Conservation (phyloP, 2,329 filamentous ascomycete species). For the Penicillium sp. region DNA sequence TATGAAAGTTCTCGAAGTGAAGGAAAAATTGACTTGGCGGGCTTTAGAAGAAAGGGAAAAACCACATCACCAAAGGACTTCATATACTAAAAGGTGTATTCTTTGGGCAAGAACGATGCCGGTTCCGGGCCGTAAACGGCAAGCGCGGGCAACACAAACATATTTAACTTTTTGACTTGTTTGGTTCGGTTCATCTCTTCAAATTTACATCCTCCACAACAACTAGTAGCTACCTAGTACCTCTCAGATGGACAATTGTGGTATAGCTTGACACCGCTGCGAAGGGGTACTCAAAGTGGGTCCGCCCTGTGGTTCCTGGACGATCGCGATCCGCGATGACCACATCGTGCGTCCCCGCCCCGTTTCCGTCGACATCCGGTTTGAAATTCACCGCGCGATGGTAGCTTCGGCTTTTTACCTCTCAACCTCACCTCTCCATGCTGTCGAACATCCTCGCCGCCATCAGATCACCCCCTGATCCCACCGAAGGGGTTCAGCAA, state of each 20-base stretch:
- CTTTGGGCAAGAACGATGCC: constrained; percentile 6
- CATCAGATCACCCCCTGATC: constrained; percentile 11
- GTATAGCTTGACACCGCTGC: background rate
- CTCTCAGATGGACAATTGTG: background rate
- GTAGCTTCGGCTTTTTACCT: background rate
- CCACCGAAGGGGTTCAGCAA: constrained; percentile 21
- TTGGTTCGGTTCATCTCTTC: background rate
- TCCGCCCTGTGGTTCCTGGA: constrained; percentile 6
- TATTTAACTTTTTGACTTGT: background rate
- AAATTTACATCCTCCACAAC: background rate
- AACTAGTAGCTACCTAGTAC: background rate
- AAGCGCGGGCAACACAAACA: background rate
- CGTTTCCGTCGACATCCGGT: constrained; percentile 21
- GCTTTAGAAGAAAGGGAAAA: too few species aligned
- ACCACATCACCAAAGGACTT: background rate
- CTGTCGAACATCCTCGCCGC: constrained; percentile 20
- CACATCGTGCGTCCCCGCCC: constrained; percentile 4
- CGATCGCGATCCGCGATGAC: constrained; percentile 6
- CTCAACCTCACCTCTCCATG: constrained; percentile 15
- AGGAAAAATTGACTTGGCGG: background rate
- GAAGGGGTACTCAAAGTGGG: background rate
- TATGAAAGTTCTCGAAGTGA: background rate
- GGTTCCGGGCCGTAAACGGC: constrained; percentile 25
- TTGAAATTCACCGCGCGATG: background rate
- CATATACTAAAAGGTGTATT: background rate